Evolutionary conservation across 1,139 yeast species (phyloP).

Genomic region (Arxiozyma telluris): DNA sequence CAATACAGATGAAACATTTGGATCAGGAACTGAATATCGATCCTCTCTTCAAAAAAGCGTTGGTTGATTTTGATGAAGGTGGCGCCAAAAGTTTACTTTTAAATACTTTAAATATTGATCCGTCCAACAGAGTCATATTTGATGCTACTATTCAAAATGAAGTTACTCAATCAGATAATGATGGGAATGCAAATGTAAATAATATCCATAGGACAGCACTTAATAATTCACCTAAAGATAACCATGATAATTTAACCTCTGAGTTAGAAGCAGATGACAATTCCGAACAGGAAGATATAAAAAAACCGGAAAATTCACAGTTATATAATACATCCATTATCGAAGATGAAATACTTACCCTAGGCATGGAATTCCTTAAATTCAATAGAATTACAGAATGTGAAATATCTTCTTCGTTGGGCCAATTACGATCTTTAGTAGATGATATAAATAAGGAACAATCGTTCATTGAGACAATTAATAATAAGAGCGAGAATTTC

Average conservation of each 20-base stretch:
- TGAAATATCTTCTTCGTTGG: conserved; percentile 56
- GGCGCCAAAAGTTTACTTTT: conserved; percentile 80
- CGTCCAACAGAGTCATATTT: conserved; percentile 32
- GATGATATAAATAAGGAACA: conserved; percentile 52
- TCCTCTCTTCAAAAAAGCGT: conserved; percentile 79
- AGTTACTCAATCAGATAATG: conserved; percentile 12
- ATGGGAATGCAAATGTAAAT: conserved; percentile 7
- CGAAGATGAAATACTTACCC: conserved; percentile 27
- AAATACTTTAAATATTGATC: conserved; percentile 47
- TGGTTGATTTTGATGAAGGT: conserved; percentile 92
- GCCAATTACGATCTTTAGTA: conserved; percentile 47
- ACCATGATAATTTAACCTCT: background rate
- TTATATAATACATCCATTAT: conserved; percentile 6
- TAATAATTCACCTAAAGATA: background rate
- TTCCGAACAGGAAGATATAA: conserved; percentile 2
- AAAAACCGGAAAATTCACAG: background rate
- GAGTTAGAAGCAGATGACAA: conserved; percentile 19
- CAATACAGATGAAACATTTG: conserved; percentile 56
- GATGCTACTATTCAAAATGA: conserved; percentile 33
- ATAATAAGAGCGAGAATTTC: conserved; percentile 28
- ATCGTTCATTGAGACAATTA: conserved; percentile 42
- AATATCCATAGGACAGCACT: conserved; percentile 6
- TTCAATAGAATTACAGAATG: conserved; percentile 34
- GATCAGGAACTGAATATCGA: conserved; percentile 77
- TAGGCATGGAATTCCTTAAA: conserved; percentile 29